phyloP scores from a whole-genome alignment of 805 yeast genomes.

The Candida caryicola region DNA sequence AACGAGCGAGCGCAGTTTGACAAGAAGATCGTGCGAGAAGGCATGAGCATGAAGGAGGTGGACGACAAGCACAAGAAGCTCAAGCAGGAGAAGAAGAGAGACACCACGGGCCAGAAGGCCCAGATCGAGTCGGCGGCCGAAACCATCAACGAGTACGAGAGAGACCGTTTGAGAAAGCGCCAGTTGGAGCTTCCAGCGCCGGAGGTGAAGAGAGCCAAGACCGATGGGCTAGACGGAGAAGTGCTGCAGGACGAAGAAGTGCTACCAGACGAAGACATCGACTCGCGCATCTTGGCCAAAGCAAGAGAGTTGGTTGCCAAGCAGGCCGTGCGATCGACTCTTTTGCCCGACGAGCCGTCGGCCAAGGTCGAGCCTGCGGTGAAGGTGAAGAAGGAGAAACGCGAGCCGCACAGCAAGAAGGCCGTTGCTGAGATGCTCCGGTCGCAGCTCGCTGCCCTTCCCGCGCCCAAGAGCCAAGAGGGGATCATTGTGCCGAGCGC shows the following conservation, averaged over 20 bases:
- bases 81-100: slow-evolving; percentile 18
- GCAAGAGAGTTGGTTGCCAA: slow-evolving; percentile 31
- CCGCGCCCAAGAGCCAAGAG: slow-evolving; percentile 37
- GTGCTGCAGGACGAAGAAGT: background rate
- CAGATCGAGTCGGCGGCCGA: slow-evolving; percentile 26
- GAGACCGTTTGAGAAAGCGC: slow-evolving; percentile 23
- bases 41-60: slow-evolving; percentile 41
- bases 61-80: slow-evolving; percentile 30
- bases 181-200: slow-evolving; percentile 28
- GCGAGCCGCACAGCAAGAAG: slow-evolving; percentile 6
- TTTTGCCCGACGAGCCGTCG: slow-evolving; percentile 15
- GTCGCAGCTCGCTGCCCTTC: slow-evolving; percentile 25
- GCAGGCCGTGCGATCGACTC: slow-evolving; percentile 32
- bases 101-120: slow-evolving; percentile 18
- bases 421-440: slow-evolving; percentile 7
- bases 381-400: slow-evolving; percentile 2
- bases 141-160: slow-evolving; percentile 16
- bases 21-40: slow-evolving; percentile 40
- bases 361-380: background rate
- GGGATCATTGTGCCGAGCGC: slow-evolving; percentile 33
- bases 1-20: slow-evolving; percentile 42
- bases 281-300: slow-evolving; percentile 31
- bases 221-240: background rate
- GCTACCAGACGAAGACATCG: slow-evolving; percentile 25
- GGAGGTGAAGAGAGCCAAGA: slow-evolving; percentile 3